Base-by-base conservation (phyloP, 176 grass and related monocot genomes). In the Oropetium thomaeum region DNA sequence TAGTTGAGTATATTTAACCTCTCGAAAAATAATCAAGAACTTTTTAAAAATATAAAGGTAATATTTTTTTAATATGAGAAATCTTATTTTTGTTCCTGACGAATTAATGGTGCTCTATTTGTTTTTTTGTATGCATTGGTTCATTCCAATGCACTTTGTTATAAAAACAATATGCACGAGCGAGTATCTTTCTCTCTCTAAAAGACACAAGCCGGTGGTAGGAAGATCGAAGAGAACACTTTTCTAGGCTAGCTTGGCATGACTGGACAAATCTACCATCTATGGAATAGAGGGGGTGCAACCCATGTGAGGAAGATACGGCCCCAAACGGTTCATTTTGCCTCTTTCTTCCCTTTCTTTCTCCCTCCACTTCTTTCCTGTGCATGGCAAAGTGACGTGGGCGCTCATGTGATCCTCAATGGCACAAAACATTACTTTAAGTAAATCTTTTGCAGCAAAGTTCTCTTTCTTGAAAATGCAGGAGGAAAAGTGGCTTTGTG, bases 331-430 rank as follows among this genome's bases (percentile, higher is more conserved):
- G 53, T 51, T 59, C 63, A 65, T 37, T 52, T 32, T 30, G 27
- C 19, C 38, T 25, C 26, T n/a, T n/a, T n/a, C n/a, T 47, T 17
- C 23, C 7, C 20, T 78, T 30, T 53, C 8, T 9, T 3, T 10
- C 25, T 6, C 26, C 10, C 17, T n/a, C n/a, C 37, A 5, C 34
- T 32, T 53, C 60, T 78, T 84, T 53, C 73, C 51, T 65, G 38
- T 40, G 16, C 45, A 37, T 79, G 48, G 48, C 75, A 73, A 85
- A 72, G 82, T 73, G 75, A 13, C 68, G 44, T 39, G 82, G 29
- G 48, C n/a, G n/a, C 60, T 85, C 59, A 59, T 79, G 75, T 66
- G 82, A 73, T 10, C 37, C 13, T 65, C 67, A 58, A 73, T 79
- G 75, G 67, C 59, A 30, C 59, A 66, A 79, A 84, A 55, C 28